Evolutionary conservation across 495 filamentous ascomycete species (phyloP).

Genomic region (Hyphodiscus hymeniophilus): DNA sequence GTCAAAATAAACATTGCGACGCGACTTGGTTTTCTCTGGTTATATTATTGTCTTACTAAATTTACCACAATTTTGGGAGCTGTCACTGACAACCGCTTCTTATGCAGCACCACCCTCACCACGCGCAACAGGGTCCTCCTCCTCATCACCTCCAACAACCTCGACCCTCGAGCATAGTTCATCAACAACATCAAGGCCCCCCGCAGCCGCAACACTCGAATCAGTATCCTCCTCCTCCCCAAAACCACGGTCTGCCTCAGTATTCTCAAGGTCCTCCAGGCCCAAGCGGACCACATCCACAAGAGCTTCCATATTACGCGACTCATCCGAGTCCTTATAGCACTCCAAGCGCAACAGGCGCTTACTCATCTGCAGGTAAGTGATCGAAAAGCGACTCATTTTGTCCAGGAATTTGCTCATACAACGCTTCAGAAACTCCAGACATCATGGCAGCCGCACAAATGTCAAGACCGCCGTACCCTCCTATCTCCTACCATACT

Average conservation of each 20-base stretch:
- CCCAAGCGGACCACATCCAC: slow-evolving; percentile 44
- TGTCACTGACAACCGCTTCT: slow-evolving; percentile 15
- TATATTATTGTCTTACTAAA: slow-evolving; percentile 18
- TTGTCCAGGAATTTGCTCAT: slow-evolving; percentile 10
- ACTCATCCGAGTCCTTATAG: slow-evolving; percentile 65
- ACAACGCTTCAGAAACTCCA: slow-evolving; percentile 54
- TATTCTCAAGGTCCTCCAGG: slow-evolving; percentile 43
- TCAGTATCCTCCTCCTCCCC: slow-evolving; percentile 51
- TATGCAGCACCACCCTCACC: slow-evolving; percentile 55
- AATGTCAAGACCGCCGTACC: slow-evolving; percentile 75
- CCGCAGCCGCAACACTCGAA: slow-evolving; percentile 42
- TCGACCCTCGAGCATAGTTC: slow-evolving; percentile 54
- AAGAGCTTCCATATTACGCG: slow-evolving; percentile 61
- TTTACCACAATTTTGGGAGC: slow-evolving; percentile 10
- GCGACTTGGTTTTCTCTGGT: slow-evolving; percentile 21
- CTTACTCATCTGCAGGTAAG: slow-evolving; percentile 77
- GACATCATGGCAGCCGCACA: slow-evolving; percentile 92
- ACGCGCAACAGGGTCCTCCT: slow-evolving; percentile 43
- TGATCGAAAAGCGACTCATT: slow-evolving; percentile 14
- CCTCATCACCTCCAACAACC: slow-evolving; percentile 46
- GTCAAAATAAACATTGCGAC: slow-evolving; percentile 24
- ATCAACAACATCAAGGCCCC: slow-evolving; percentile 50
- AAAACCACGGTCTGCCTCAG: slow-evolving; percentile 29
- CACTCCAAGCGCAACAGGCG: slow-evolving; percentile 57
- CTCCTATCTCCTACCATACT: slow-evolving; percentile 85